Evolutionary conservation across 345 rosid genomes (phyloP).

Genomic region (Theobroma cacao): DNA sequence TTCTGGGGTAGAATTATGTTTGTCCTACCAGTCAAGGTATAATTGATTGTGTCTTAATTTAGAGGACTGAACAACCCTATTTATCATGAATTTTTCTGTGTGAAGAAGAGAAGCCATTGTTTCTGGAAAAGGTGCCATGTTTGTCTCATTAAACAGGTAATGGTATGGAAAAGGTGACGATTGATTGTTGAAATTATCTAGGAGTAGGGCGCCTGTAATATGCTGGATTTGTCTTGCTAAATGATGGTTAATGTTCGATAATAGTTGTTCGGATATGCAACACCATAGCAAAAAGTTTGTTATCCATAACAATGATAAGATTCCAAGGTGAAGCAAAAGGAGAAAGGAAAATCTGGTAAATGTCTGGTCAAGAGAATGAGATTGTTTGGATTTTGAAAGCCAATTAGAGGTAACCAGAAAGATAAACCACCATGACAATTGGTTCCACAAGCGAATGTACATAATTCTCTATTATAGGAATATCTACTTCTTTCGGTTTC

Average conservation of each 20-base stretch:
- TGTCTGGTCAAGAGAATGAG: not conserved
- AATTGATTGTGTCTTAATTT: too few species aligned
- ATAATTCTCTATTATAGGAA: too few species aligned
- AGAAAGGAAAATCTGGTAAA: not conserved
- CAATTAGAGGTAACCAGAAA: too few species aligned
- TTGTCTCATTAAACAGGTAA: not conserved
- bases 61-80: not conserved
- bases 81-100: not conserved
- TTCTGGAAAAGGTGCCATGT: not conserved
- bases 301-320: not conserved
- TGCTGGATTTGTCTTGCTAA: not conserved
- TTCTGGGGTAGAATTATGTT: not conserved
- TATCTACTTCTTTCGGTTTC: too few species aligned
- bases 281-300: not conserved
- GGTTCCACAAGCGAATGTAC: too few species aligned
- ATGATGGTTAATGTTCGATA: not conserved
- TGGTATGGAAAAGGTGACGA: not conserved
- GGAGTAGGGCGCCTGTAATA: not conserved
- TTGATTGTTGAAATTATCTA: not conserved
- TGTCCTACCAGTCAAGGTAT: not conserved
- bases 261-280: not conserved
- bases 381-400: too few species aligned
- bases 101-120: too few species aligned
- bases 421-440: too few species aligned
- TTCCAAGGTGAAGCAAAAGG: not conserved